Evolutionary conservation across 139 green algal species (phyloP).

Genomic region (Picochlorum sp.): DNA sequence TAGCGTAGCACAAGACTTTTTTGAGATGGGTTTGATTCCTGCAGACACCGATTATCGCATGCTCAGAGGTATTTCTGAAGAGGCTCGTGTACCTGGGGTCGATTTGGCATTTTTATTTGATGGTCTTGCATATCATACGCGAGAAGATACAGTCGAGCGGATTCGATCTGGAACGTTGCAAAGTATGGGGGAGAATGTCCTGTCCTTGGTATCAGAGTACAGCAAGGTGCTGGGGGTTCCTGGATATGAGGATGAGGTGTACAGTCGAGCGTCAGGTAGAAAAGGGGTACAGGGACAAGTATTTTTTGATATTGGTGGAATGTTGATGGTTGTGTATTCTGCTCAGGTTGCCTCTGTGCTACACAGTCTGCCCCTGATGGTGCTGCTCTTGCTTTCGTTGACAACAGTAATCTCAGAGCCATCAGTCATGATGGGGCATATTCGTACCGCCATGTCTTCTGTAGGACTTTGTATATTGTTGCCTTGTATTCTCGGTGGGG

Average conservation of each 20-base stretch:
- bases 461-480: conserved; percentile 8
- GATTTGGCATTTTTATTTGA: conserved; percentile 62
- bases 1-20: conserved; percentile 51
- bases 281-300: conserved; percentile 9
- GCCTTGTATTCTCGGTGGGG: conserved; percentile 17
- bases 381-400: conserved; percentile 11
- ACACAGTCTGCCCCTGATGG: conserved; percentile 23
- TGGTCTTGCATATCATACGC: conserved; percentile 52
- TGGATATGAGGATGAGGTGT: conserved; percentile 1
- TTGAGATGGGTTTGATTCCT: conserved; percentile 53
- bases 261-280: not conserved
- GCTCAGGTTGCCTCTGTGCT: conserved; percentile 15
- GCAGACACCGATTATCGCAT: conserved; percentile 72
- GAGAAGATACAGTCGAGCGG: conserved; percentile 30
- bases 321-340: conserved; percentile 31
- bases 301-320: conserved; percentile 11
- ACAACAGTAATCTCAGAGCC: not conserved
- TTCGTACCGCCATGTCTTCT: not conserved
- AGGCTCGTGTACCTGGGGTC: conserved; percentile 47
- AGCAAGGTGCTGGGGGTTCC: conserved; percentile 14
- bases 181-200: conserved; percentile 46
- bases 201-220: conserved; percentile 29
- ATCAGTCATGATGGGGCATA: not conserved
- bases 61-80: conserved; percentile 37
- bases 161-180: conserved; percentile 57